Conservation (phyloP, 2,329 filamentous ascomycete genomes). For the Pseudonectria foliicola region DNA sequence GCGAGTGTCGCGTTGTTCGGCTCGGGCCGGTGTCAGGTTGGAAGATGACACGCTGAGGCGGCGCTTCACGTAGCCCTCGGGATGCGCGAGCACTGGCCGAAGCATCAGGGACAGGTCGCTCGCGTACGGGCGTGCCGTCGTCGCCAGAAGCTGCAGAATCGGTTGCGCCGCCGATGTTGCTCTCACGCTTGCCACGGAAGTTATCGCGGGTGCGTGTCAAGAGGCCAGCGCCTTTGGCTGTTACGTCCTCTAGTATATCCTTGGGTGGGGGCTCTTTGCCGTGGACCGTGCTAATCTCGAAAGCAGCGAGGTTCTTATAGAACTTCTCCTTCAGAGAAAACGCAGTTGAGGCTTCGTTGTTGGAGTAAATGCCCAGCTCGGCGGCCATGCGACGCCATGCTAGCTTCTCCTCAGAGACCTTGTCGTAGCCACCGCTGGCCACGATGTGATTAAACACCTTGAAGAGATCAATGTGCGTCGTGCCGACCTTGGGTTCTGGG, state of each 20-base stretch:
- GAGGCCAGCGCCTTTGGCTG: conserved; percentile 76
- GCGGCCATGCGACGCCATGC: conserved; percentile 76
- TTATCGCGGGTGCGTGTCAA: conserved; percentile 73
- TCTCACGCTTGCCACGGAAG: conserved; percentile 47
- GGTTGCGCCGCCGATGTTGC: conserved; percentile 40
- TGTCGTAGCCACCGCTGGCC: conserved; percentile 76
- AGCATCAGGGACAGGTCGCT: conserved; percentile 43
- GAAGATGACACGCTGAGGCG: conserved; percentile 76
- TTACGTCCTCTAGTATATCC: conserved; percentile 81
- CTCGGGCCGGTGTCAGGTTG: conserved; percentile 67
- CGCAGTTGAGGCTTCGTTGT: conserved; percentile 73
- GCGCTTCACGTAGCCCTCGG: conserved; percentile 69
- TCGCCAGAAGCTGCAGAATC: conserved; percentile 54
- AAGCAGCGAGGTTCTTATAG: conserved; percentile 83
- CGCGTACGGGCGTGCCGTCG: conserved; percentile 51
- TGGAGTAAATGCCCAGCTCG: conserved; percentile 66
- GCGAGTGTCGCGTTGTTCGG: conserved; percentile 56
- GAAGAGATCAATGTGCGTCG: conserved; percentile 67
- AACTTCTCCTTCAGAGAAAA: conserved; percentile 83
- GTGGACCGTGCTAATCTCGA: conserved; percentile 74
- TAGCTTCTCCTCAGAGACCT: conserved; percentile 74
- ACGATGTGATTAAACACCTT: conserved; percentile 74
- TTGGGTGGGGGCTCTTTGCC: conserved; percentile 77
- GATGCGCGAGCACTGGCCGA: conserved; percentile 52
- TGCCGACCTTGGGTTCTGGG: conserved; percentile 72